Evolutionary conservation across 2,329 filamentous ascomycete genomes (phyloP), one percentile per base, ranked within the genome.

Genomic region (Rosellinia necatrix): DNA sequence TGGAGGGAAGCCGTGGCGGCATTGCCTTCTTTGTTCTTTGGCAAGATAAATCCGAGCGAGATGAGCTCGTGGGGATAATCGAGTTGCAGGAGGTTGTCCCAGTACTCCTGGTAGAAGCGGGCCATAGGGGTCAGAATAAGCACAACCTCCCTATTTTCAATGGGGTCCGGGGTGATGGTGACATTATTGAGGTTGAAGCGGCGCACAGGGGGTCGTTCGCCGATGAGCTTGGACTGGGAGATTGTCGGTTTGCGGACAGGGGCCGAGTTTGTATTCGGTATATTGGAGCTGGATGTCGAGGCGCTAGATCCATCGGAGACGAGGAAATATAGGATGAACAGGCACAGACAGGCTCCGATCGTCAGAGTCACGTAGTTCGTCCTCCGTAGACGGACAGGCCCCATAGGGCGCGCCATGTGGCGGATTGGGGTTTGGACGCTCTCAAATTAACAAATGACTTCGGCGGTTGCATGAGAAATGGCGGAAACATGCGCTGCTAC

Each of bases 151-250:
- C 85, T 79, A 71, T 96, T 94, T 60, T 81, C 83, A 47, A 91
- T 78, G 1, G 94, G 91, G 62, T 89, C 82, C 48, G 81, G 72
- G 17, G 92, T 89, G 55, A 90, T 90, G 38, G 92, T 97, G 65
- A 97, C 84, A 75, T 93, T 92, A 80, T 97, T 97, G 75, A 99
- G 88, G 72, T 96, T 86, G 79, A 97, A 97, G 72, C 91, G 92
- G 32, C 90, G 85, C 42, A 99, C 92, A 7, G 93, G 92, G 50
- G 93, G 92, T 44, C 92, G 88, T 38, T 80, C 78, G 52, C 74
- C 70, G 64, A 75, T 80, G 46, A 84, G 80, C 71, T 79, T 82
- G 55, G 74, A 76, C 64, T 85, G 83, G 21, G 82, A 77, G 70
- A 68, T 62, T 69, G 68, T 64, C 6, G 73, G 69, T 64, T 91